These are phyloP conservation scores for Diplocarpon rosae DNA, from an alignment of 2,329 filamentous ascomycete species.

Conservation along the genomic window DNA sequence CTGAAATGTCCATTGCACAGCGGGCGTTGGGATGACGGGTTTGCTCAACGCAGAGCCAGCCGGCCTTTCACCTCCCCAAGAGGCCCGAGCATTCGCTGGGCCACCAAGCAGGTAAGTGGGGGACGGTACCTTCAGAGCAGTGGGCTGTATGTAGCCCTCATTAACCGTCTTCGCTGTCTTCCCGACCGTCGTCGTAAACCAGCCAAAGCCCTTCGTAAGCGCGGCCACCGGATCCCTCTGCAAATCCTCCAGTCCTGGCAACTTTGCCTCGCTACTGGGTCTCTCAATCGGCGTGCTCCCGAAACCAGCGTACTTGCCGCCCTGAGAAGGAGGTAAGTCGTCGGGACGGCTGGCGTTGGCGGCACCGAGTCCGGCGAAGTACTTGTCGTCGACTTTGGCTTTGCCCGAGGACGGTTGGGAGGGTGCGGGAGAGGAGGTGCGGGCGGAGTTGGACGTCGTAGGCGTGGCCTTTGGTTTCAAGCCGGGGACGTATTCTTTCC, in stretches of 20 bases:
- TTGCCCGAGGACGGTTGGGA: slow-evolving; percentile 30
- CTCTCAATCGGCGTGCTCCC: slow-evolving; percentile 55
- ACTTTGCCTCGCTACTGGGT: slow-evolving; percentile 32
- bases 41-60: not conserved
- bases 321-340: slow-evolving; percentile 71
- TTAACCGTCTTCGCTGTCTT: slow-evolving; percentile 90
- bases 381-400: slow-evolving; percentile 68
- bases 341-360: slow-evolving; percentile 72
- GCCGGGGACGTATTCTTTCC: slow-evolving; percentile 72
- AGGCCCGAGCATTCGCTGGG: too few species aligned
- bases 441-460: slow-evolving; percentile 20
- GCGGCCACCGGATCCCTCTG: slow-evolving; percentile 85
- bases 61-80: not conserved
- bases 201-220: slow-evolving; percentile 85
- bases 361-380: slow-evolving; percentile 75
- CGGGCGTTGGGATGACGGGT: not conserved
- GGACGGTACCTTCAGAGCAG: slow-evolving; percentile 64
- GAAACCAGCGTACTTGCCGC: slow-evolving; percentile 87
- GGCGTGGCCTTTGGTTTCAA: slow-evolving; percentile 45
- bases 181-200: slow-evolving; percentile 78
- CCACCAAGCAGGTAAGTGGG: not conserved
- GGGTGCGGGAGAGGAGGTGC: slow-evolving; percentile 24
- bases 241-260: slow-evolving; percentile 74
- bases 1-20: not conserved
- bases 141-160: slow-evolving; percentile 84